Conservation (phyloP, 2,329 filamentous ascomycete species). For the Botryotinia globosa region DNA sequence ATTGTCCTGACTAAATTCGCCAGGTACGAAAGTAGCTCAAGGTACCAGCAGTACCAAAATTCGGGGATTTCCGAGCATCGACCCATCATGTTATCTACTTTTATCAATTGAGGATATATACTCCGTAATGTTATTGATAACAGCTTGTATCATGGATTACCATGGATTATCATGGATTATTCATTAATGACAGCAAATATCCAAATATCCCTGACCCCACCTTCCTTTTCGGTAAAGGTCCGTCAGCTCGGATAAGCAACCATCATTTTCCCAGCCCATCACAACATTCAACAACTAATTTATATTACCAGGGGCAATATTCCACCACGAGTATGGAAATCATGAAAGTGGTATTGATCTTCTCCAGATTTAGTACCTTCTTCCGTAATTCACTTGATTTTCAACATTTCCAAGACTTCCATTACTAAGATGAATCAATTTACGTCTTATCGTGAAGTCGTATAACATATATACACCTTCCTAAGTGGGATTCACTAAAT, state of each 20-base stretch:
- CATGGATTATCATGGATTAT: not conserved
- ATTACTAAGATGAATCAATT: slow-evolving; percentile 2
- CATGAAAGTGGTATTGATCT: not conserved
- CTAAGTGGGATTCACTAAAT: not conserved
- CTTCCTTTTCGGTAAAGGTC: slow-evolving; percentile 7
- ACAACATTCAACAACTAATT: not conserved
- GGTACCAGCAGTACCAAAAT: not conserved
- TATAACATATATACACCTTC: slow-evolving; percentile 15
- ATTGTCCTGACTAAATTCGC: not conserved
- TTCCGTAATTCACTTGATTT: not conserved
- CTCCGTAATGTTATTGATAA: not conserved
- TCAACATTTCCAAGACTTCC: not conserved
- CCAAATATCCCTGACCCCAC: slow-evolving; percentile 5
- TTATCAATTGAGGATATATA: not conserved
- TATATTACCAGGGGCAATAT: not conserved
- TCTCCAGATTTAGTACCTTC: not conserved
- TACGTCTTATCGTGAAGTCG: slow-evolving; percentile 18
- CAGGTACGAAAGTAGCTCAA: slow-evolving; percentile 8
- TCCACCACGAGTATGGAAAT: not conserved
- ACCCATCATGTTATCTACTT: not conserved
- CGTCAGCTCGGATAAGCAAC: slow-evolving; percentile 5
- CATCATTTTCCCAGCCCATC: not conserved
- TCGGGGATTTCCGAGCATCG: not conserved
- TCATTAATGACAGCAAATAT: not conserved
- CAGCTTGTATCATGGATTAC: not conserved